Evolutionary conservation across 2,329 filamentous ascomycete genomes (phyloP).

Genomic region (Mycogone perniciosa): DNA sequence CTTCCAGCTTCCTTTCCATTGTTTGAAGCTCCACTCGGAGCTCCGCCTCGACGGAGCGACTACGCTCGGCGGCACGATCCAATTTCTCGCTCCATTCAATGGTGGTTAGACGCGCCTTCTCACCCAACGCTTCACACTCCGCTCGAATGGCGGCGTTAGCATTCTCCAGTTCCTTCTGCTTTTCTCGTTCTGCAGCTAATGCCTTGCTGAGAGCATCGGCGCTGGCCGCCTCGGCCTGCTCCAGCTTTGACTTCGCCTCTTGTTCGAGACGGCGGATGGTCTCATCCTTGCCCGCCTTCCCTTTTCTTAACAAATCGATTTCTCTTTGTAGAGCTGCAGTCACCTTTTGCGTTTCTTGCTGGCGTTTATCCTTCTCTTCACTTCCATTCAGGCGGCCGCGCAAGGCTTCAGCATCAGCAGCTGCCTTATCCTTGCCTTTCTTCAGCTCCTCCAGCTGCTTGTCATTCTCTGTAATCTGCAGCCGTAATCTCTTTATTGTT

Average conservation of each 20-base stretch:
- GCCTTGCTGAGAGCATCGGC: constrained; percentile 61
- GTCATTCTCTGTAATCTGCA: constrained; percentile 59
- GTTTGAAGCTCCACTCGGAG: constrained; percentile 69
- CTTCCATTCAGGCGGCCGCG: constrained; percentile 43
- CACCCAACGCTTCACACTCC: constrained; percentile 69
- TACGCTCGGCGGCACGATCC: constrained; percentile 64
- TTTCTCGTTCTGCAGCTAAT: constrained; percentile 58
- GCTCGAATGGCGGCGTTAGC: constrained; percentile 60
- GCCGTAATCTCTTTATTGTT: constrained; percentile 74
- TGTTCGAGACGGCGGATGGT: constrained; percentile 62
- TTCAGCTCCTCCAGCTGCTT: constrained; percentile 55
- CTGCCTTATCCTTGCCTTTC: constrained; percentile 52
- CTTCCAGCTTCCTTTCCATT: constrained; percentile 84
- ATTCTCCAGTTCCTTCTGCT: constrained; percentile 49
- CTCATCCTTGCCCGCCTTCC: constrained; percentile 51
- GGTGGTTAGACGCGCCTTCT: constrained; percentile 64
- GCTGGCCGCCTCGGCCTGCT: constrained; percentile 59
- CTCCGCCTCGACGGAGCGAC: constrained; percentile 64
- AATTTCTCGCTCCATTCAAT: constrained; percentile 66
- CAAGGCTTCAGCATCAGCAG: constrained; percentile 42
- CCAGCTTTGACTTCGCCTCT: constrained; percentile 61
- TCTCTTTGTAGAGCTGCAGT: constrained; percentile 42
- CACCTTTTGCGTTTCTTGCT: constrained; percentile 44
- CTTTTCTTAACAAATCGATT: constrained; percentile 39
- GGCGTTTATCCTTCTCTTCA: constrained; percentile 49